These are phyloP conservation scores for Rubia tinctorum DNA, from an alignment of 305 asterid species.

Conservation along the genomic window DNA sequence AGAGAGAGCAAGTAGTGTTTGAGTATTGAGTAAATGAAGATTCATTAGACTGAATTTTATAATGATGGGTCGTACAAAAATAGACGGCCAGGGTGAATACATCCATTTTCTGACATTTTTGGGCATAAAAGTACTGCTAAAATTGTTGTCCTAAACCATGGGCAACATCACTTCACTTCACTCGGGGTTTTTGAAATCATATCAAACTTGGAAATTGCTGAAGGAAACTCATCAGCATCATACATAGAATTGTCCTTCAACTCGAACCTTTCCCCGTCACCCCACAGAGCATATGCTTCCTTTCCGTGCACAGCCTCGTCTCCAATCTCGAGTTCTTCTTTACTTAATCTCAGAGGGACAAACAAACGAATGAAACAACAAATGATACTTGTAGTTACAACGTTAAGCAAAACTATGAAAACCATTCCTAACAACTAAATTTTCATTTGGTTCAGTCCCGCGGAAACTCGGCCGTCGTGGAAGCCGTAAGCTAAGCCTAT, in stretches of 20 bases:
- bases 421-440: slow-evolving; percentile 35
- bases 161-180: not conserved
- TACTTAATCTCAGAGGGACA: slow-evolving; percentile 37
- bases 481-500: slow-evolving; percentile 45
- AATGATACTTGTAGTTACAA: slow-evolving; percentile 34
- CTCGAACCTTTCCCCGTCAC: slow-evolving; percentile 32
- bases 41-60: no score
- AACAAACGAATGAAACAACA: slow-evolving; percentile 35
- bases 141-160: not conserved
- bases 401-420: slow-evolving; percentile 36
- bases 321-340: slow-evolving; percentile 36
- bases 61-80: no score
- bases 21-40: no score
- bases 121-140: no score
- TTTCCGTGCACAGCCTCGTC: slow-evolving; percentile 51
- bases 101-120: no score
- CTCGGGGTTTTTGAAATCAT: not conserved
- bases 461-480: slow-evolving; percentile 24
- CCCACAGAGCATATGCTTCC: slow-evolving; percentile 36
- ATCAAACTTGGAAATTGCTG: slow-evolving; percentile 29
- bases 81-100: no score
- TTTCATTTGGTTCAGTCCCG: slow-evolving; percentile 41
- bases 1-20: no score
- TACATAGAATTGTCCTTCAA: slow-evolving; percentile 33
- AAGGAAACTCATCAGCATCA: slow-evolving; percentile 50